These are phyloP conservation scores for Beauveria sp. DNA, from an alignment of 2,329 filamentous ascomycete species.

Conservation along the genomic window DNA sequence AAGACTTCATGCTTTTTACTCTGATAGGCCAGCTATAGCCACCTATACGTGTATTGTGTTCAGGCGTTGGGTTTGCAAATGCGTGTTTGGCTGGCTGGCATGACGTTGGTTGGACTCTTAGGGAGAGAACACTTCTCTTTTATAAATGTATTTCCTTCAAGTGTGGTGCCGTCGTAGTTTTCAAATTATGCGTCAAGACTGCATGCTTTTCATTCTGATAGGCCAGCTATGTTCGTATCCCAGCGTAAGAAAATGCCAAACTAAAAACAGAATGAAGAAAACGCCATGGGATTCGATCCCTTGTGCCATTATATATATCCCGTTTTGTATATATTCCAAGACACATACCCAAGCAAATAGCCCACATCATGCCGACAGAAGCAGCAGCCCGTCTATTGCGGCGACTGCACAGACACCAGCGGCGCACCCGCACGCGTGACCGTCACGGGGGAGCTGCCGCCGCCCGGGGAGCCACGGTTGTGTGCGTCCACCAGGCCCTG, in stretches of 20 bases:
- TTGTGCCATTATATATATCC: slow-evolving; percentile 13
- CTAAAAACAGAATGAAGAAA: not conserved
- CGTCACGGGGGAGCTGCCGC: slow-evolving; percentile 15
- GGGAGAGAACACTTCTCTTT: no score
- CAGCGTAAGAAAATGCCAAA: not conserved
- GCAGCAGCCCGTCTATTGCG: not conserved
- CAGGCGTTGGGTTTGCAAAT: no score
- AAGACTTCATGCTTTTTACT: no score
- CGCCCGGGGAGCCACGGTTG: slow-evolving; percentile 35
- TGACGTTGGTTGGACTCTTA: no score
- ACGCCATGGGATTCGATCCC: slow-evolving; percentile 20
- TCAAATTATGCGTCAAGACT: not conserved
- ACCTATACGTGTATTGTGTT: no score
- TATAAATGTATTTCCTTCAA: not conserved
- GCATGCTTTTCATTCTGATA: slow-evolving; percentile 4
- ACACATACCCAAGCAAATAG: slow-evolving; percentile 13
- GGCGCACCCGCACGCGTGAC: slow-evolving; percentile 14
- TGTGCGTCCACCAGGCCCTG: slow-evolving; percentile 51
- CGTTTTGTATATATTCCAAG: slow-evolving; percentile 6
- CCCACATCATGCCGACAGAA: not conserved
- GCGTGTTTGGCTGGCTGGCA: no score
- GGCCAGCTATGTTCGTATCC: not conserved
- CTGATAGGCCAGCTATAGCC: no score
- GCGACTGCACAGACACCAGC: slow-evolving; percentile 6
- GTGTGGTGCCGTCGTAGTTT: not conserved